Evolutionary conservation across 2,329 filamentous ascomycete genomes (phyloP).

Genomic region (Didymella glomerata): DNA sequence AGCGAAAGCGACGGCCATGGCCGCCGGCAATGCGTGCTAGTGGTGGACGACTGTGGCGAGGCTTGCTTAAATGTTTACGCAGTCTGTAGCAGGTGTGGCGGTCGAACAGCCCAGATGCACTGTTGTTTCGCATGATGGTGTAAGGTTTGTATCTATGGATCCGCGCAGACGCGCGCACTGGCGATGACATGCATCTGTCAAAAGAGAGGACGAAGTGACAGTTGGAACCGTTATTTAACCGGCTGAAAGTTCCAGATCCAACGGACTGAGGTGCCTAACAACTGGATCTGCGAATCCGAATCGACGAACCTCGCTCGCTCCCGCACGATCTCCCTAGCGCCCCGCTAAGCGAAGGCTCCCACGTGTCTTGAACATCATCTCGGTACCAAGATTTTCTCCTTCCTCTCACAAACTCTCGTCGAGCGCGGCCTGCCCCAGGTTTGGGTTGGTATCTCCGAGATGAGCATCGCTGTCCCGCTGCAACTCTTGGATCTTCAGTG

Average conservation of each 20-base stretch:
- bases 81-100: constrained; percentile 1
- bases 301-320: constrained; percentile 12
- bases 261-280: constrained; percentile 3
- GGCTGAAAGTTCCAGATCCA: constrained; percentile 11
- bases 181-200: constrained; percentile 19
- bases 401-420: constrained; percentile 2
- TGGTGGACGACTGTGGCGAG: constrained; percentile 4
- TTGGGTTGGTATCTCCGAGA: constrained; percentile 8
- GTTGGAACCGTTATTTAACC: constrained; percentile 3
- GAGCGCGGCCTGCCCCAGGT: constrained; percentile 10
- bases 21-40: background rate
- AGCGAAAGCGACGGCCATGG: constrained; percentile 6
- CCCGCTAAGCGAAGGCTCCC: constrained; percentile 7
- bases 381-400: constrained; percentile 12
- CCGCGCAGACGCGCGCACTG: background rate
- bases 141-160: background rate
- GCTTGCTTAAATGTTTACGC: background rate
- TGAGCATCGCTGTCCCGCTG: background rate
- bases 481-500: background rate
- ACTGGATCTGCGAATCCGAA: constrained; percentile 17
- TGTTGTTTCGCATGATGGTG: background rate
- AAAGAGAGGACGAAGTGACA: constrained; percentile 3
- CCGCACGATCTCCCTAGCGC: constrained; percentile 20
- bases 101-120: background rate
- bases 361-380: constrained; percentile 7